Conservation (phyloP, 148 eudicot genomes). For the Gaultheria prostrata region DNA sequence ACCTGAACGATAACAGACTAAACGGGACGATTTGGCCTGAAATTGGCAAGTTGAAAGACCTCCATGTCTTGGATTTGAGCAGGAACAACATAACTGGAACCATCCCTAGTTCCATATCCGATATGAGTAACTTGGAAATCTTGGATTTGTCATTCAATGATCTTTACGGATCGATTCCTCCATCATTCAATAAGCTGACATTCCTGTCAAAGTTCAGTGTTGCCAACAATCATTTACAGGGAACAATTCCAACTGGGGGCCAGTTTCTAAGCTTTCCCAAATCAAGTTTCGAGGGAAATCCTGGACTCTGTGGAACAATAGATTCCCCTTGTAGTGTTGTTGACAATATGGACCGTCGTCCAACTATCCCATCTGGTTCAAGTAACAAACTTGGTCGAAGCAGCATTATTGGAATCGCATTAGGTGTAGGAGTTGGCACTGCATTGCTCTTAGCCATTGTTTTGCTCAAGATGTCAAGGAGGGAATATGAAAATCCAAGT, state of each 20-base stretch:
- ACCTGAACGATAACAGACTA: slow-evolving; percentile 57
- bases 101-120: slow-evolving; percentile 69
- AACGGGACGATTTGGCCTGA: slow-evolving; percentile 64
- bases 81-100: slow-evolving; percentile 61
- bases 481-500: slow-evolving; percentile 27
- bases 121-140: slow-evolving; percentile 62
- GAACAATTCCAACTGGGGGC: slow-evolving; percentile 61
- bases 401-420: slow-evolving; percentile 57
- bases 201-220: slow-evolving; percentile 81
- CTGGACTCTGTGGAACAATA: slow-evolving; percentile 76
- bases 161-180: slow-evolving; percentile 72
- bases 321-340: slow-evolving; percentile 38
- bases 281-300: slow-evolving; percentile 83
- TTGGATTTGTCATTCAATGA: slow-evolving; percentile 71
- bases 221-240: slow-evolving; percentile 68
- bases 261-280: slow-evolving; percentile 73
- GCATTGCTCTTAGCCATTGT: slow-evolving; percentile 55
- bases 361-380: slow-evolving; percentile 23
- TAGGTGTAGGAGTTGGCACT: slow-evolving; percentile 58
- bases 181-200: slow-evolving; percentile 59
- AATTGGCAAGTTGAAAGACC: slow-evolving; percentile 67
- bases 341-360: slow-evolving; percentile 17
- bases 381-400: slow-evolving; percentile 35
- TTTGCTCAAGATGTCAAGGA: slow-evolving; percentile 46
- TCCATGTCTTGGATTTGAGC: slow-evolving; percentile 85